Base-by-base conservation (phyloP, 176 grass and related monocot species). In the Ensete ventricosum region DNA sequence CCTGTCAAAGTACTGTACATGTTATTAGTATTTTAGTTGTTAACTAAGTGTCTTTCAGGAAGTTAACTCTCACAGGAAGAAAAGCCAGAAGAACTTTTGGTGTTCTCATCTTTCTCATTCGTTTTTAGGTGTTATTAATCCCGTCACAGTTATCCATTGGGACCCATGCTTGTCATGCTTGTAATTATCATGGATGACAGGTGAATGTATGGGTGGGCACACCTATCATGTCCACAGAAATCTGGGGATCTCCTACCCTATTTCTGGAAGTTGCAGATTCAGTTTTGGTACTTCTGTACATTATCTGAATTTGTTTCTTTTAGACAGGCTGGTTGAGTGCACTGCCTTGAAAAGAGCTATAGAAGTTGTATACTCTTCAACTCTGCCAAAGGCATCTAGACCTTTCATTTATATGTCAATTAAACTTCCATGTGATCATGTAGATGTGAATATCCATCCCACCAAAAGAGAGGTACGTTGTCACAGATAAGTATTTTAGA, bases 401-500 rank as follows among this genome's bases (percentile, higher is more conserved):
- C 90, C 93, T 79, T 97, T 97, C 81, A 85, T 97, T 79, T 97
- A 97, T 78, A 97, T 97, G 93, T 97, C 87, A 64, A 97, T 97
- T 49, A 81, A 83, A 66, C 87, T 97, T 76, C 93, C 93, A 65
- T 77, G 90, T 54, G 90, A 97, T 66, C 93, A 97, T 77, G 81
- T 97, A 50, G 93, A 93, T 87, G 82, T 97, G 64, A 93, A 97
- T 76, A 88, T 97, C 82, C 93, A 97, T 84, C 93, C 93, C 60
- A 97, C 93, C 17, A 97, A 97, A 82, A 93, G 85, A 83, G 93
- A 93, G 93, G 93, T 97, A 90, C 67, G 14, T 49, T 58, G 25
- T n/a, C 11, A 49, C 11, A 62, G 25, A 19, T 62, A 12, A 29
- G 16, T 69, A 2, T 50, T 17, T n/a, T 43, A 58, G 11, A 57